Evolutionary conservation across 1,284 basidiomycete species (phyloP), one percentile per base, ranked within the genome.

Genomic region (Leccinum solheimii): DNA sequence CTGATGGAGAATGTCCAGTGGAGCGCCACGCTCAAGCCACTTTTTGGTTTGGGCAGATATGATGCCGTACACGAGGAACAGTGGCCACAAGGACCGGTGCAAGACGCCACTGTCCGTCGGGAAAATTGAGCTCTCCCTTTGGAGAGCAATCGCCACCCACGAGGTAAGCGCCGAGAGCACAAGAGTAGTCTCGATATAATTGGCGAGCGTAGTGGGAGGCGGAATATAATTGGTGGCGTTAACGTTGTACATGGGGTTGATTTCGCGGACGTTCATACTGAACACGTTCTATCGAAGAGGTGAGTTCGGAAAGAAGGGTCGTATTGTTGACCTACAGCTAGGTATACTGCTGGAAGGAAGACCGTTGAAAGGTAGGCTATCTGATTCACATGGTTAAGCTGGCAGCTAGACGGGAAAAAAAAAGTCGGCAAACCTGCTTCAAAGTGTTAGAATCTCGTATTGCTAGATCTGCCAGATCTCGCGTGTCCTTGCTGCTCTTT

Each of bases 381-480:
- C 72, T 73, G 38, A 32, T 26, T 5, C 23, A 36, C 13, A 19
- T 27, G 30, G 27, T 21, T 64, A 5, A 64, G 38, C 50, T 5
- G 16, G 45, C 21, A 14, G 16, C 16, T 4, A 43, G 6, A 32
- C 34, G 14, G 48, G 16, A 43, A n/a, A n/a, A 53, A 45, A 0
- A 27, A 7, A 26, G 23, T 55, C n/a, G 16, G 38, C 64, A 23
- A 34, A 75, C 73, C 68, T 68, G 74, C 66, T 84, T 86, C 77
- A 84, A 80, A 32, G 80, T 78, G 72, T 63, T 53, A 56, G 80
- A 80, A 62, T 84, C 80, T 51, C 68, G 71, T 56, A 79, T 68
- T 19, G 79, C 67, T 19, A 77, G 75, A 65, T 81, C 77, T 0
- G 81, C 80, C 58, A 85, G 67, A 21, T 67, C 64, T 48, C 77